Evolutionary conservation across 2,329 filamentous ascomycete species (phyloP).

Genomic region (Microcyclosporella mali): DNA sequence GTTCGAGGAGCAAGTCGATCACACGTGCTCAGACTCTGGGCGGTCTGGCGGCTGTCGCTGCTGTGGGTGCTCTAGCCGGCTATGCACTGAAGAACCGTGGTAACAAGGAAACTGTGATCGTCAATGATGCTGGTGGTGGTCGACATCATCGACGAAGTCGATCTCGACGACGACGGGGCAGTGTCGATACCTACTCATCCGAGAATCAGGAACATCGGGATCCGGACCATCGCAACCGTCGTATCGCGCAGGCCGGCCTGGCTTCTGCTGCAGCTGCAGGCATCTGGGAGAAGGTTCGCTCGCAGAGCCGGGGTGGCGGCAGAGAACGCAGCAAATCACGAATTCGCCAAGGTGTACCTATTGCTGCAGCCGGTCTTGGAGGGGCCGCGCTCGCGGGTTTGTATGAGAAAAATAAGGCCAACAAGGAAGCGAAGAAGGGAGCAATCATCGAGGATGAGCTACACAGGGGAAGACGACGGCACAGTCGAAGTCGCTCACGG

Average conservation of each 20-base stretch:
- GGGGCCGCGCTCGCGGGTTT: constrained; percentile 56
- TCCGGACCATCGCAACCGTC: constrained; percentile 50
- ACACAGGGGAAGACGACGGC: constrained; percentile 22
- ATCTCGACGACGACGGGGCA: constrained; percentile 40
- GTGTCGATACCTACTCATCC: constrained; percentile 26
- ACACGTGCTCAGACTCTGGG: constrained; percentile 49
- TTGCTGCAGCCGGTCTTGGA: constrained; percentile 55
- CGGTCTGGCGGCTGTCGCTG: constrained; percentile 55
- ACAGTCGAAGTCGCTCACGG: constrained; percentile 32
- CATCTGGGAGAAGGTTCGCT: constrained; percentile 53
- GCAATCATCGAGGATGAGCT: constrained; percentile 33
- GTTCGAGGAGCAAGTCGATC: constrained; percentile 7
- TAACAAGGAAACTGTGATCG: constrained; percentile 40
- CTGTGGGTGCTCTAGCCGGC: constrained; percentile 52
- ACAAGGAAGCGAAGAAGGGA: constrained; percentile 49
- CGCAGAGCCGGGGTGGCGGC: constrained; percentile 50
- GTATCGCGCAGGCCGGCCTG: constrained; percentile 56
- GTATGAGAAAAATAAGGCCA: constrained; percentile 58
- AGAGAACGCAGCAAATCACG: constrained; percentile 49
- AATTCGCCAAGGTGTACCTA: constrained; percentile 51
- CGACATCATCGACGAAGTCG: constrained; percentile 34
- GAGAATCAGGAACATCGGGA: constrained; percentile 27
- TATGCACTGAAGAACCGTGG: constrained; percentile 48
- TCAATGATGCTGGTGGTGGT: constrained; percentile 35
- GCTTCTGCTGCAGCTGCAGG: constrained; percentile 58